Percentiles rank a stretch among this genome's conserved stretches.
Evolutionary conservation across 208 protist species (phyloP).

Genomic region (Porcisia hertigi): DNA sequence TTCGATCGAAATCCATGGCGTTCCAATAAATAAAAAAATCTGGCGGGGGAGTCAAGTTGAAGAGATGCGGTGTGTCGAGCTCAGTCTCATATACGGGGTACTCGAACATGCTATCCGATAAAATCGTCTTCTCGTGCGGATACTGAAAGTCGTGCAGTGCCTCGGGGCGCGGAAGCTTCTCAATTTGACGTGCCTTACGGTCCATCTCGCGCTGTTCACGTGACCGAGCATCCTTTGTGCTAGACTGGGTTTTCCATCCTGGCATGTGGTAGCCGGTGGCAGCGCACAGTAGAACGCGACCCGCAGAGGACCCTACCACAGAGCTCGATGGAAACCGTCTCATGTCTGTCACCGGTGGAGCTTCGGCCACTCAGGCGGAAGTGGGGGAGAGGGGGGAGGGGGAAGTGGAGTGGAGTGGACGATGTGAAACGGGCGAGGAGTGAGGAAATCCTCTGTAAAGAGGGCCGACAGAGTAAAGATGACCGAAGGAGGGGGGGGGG

Average conservation of each 20-base stretch:
- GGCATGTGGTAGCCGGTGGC: constrained; percentile 68
- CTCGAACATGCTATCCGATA: constrained; percentile 91
- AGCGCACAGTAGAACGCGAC: not conserved
- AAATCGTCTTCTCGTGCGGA: constrained; percentile 88
- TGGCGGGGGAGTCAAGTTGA: constrained; percentile 82
- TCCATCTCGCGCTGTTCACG: constrained; percentile 89
- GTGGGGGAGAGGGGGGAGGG: not conserved
- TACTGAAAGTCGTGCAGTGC: constrained; percentile 91
- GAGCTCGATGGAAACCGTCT: constrained; percentile 3
- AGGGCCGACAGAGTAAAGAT: too few relatives aligned
- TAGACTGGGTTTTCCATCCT: constrained; percentile 84
- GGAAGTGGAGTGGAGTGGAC: not conserved
- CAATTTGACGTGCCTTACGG: constrained; percentile 85
- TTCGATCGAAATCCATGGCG: constrained; percentile 79
- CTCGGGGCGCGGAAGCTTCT: constrained; percentile 85
- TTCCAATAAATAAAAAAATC: constrained; percentile 93
- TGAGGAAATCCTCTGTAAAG: too few relatives aligned
- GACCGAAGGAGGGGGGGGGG: too few relatives aligned
- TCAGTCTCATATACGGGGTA: constrained; percentile 90
- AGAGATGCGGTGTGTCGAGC: constrained; percentile 87
- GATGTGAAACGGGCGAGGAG: too few relatives aligned
- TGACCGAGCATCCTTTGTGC: constrained; percentile 84
- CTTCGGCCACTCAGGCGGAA: not conserved
- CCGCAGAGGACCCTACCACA: not conserved
- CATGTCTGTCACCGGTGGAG: not conserved